Base-by-base conservation (phyloP, 2,329 filamentous ascomycete genomes). In the Gnomoniopsis sp. region DNA sequence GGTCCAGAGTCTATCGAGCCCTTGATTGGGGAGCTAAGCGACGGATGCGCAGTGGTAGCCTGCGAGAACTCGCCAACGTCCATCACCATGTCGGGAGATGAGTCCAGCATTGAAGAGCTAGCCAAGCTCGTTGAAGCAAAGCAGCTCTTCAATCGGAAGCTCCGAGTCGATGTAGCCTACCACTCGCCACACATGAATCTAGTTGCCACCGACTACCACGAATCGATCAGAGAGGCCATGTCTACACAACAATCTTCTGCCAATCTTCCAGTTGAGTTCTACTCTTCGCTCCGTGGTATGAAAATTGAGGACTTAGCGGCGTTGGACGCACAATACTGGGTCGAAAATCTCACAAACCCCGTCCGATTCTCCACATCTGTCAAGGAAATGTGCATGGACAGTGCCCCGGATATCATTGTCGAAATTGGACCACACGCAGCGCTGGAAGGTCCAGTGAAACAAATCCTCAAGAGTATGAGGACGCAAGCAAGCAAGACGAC, bases 261-360 rank as follows among this genome's bases (percentile, higher is more conserved):
- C 1, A 63, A 67, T 0, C 70, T 71, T 0, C 62, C 69, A 1
- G 71, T 75, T 1, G 66, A 70, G 41, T 79, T 79, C 65, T 77
- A 75, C 67, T 79, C 77, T 0, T 79, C 77, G 1, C 68, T 80
- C 2, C 64, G 71, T 0, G 77, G 75, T 21, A 65, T 66, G 19
- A 72, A 70, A 55, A 66, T 77, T 26, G 70, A 71, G 7, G 44
- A 53, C 12, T 66, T 71, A 4, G 66, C 65, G 0, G 69, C 73
- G 21, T 67, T 79, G 3, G 72, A 73, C 21, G 63, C 76, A 2
- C 56, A 61, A 10, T 67, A 81, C 67, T 80, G 79, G 78, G 75
- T 79, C 1, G 72, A 74, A 17, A 78, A 78, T 53, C 63, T 78
- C 15, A 72, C 71, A 1, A 70, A 70, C 15, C 69, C 76, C 0